phyloP scores from a whole-genome alignment of 2,329 filamentous ascomycete species.

The Fusarium brevicatenulatum region DNA sequence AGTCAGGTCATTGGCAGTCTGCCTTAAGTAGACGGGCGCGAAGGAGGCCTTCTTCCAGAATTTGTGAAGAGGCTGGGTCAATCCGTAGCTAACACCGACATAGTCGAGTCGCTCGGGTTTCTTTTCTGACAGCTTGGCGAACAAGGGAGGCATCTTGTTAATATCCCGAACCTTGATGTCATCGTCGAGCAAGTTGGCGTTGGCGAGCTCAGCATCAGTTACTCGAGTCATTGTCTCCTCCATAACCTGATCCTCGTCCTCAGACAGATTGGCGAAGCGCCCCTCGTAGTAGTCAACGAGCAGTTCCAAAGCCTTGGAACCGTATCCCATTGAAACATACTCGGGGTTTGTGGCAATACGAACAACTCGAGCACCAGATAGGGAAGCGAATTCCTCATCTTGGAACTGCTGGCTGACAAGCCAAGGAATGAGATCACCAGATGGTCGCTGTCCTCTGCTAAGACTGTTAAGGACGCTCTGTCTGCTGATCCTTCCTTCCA shows the following conservation, averaged over 20 bases:
- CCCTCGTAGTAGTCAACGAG: constrained; percentile 94
- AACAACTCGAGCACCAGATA: constrained; percentile 92
- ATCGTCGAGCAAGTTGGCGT: constrained; percentile 81
- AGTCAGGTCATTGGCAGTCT: constrained; percentile 95
- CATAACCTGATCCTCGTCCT: constrained; percentile 66
- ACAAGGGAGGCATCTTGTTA: constrained; percentile 90
- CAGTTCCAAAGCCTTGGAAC: constrained; percentile 85
- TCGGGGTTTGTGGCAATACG: constrained; percentile 97
- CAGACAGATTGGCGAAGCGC: constrained; percentile 85
- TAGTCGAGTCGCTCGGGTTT: constrained; percentile 87
- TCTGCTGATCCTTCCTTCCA: constrained; percentile 94
- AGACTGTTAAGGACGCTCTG: constrained; percentile 92
- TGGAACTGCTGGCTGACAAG: constrained; percentile 98
- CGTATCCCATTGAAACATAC: constrained; percentile 92
- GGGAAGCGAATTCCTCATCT: constrained; percentile 92
- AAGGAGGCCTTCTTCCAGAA: constrained; percentile 96
- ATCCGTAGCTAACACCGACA: constrained; percentile 92
- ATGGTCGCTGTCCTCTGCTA: constrained; percentile 86
- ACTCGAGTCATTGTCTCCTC: constrained; percentile 78
- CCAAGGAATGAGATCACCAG: constrained; percentile 97
- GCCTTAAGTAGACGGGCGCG: constrained; percentile 89
- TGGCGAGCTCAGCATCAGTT: constrained; percentile 83
- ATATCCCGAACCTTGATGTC: constrained; percentile 92
- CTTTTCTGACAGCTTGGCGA: constrained; percentile 86
- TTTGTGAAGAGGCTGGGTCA: constrained; percentile 87